phyloP scores from a whole-genome alignment of 305 asterid genomes.

The Nicotiana rustica region DNA sequence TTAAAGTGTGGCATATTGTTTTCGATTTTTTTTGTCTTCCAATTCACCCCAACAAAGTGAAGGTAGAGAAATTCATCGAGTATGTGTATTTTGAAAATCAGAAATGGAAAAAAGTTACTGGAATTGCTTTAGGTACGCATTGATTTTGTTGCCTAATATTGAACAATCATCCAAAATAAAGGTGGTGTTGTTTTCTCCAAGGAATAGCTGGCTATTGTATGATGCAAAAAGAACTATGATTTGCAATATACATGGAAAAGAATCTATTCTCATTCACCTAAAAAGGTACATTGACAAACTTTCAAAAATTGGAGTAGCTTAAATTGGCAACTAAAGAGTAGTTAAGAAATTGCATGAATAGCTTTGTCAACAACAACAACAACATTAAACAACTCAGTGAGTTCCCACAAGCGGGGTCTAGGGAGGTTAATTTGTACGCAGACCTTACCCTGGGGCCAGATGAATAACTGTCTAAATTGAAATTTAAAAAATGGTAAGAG shows the following conservation, averaged over 20 bases:
- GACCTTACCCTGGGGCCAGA: too few species aligned
- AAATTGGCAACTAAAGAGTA: not conserved
- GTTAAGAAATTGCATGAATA: not conserved
- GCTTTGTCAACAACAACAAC: too few species aligned
- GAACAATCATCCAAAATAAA: not conserved
- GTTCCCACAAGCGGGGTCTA: too few species aligned
- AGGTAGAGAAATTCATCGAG: not conserved
- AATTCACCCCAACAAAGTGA: not conserved
- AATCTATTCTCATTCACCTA: not conserved
- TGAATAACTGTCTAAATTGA: not conserved
- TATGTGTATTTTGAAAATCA: not conserved
- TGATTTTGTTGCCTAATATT: not conserved
- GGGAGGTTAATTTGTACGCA: too few species aligned
- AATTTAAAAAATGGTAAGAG: constrained; percentile 10
- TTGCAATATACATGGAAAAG: not conserved
- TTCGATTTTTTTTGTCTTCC: not conserved
- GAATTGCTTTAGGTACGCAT: not conserved
- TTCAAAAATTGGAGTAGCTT: constrained; percentile 1
- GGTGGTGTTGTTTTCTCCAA: not conserved
- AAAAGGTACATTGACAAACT: not conserved
- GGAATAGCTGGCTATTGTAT: not conserved
- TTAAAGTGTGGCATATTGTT: not conserved
- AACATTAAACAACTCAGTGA: too few species aligned
- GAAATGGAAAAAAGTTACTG: not conserved
- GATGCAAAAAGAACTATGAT: not conserved